Evolutionary conservation across 192 early-diverging fungal species (phyloP), one percentile per base, ranked within the genome.

Genomic region (Coemansia sp.): DNA sequence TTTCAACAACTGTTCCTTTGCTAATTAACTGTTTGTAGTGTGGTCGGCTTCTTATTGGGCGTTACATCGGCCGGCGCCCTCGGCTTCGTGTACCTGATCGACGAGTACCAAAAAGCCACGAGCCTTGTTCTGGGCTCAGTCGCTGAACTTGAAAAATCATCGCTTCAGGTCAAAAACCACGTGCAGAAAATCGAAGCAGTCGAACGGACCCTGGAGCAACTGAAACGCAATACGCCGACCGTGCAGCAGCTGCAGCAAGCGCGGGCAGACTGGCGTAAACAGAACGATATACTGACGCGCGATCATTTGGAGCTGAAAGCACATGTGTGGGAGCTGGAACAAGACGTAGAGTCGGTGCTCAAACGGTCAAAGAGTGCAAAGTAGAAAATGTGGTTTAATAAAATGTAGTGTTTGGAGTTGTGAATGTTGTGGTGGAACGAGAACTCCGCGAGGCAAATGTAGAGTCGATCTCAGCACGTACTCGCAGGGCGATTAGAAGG

Each of bases 271-370:
- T 80, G 77, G 77, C 77, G 77, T 61, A 80, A 80, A 65, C 77
- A 80, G 53, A 68, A 61, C 66, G 93, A 95, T 65, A 76, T 82
- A 34, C 82, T 93, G 46, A 85, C 89, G 56, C 84, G 91, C 65
- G 89, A 90, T 47, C 89, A 92, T 57, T 78, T 95, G 36, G 92
- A 93, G 70, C 82, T 92, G 59, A 93, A 93, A 69, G 87, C 89
- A 0, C 86, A 89, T 54, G 86, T 95, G 17, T 92, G 89, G 89
- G 90, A 80, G 59, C 64, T 80, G 26, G 77, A 80, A 60, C 77
- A 80, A 60, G 77, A 80, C 37, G 77, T 80, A 17, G 77, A 80
- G 47, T 36, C 73, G 21, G 71, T 63, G 24, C 57, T 74, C 26
- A 66, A 25, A 21, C 23, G 25, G 14, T 21, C 52, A 24, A 54